Evolutionary conservation across 352 stramenopile species (phyloP).

Genomic region (Phytopythium vexans): DNA sequence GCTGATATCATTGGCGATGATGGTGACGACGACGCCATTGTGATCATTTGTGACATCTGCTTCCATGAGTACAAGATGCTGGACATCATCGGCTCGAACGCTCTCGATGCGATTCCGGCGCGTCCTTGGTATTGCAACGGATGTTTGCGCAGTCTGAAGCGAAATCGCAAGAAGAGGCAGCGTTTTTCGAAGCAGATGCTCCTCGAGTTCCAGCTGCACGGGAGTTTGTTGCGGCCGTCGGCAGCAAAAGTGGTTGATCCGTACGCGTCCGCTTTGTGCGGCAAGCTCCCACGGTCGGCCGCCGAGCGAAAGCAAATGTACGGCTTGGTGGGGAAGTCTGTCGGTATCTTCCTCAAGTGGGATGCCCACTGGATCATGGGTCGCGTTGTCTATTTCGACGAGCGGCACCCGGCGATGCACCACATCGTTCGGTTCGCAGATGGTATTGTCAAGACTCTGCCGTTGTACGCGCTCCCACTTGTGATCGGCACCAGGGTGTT

Average conservation of each 20-base stretch:
- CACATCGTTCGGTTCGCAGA: constrained; percentile 77
- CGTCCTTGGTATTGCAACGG: constrained; percentile 72
- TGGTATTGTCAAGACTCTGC: constrained; percentile 47
- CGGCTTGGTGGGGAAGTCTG: constrained; percentile 59
- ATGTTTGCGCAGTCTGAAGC: constrained; percentile 67
- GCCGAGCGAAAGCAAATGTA: constrained; percentile 53
- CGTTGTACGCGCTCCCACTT: constrained; percentile 68
- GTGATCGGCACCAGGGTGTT: constrained; percentile 63
- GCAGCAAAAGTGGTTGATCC: constrained; percentile 62
- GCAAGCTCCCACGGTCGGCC: constrained; percentile 41
- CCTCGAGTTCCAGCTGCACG: constrained; percentile 79
- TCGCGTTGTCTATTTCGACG: constrained; percentile 59
- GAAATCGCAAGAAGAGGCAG: constrained; percentile 73
- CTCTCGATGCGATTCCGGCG: constrained; percentile 34
- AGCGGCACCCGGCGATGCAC: constrained; percentile 35
- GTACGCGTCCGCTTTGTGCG: constrained; percentile 33
- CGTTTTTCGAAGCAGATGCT: constrained; percentile 85
- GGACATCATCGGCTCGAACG: constrained; percentile 43
- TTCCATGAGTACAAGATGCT: constrained; percentile 71
- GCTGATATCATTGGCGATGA: constrained; percentile 39
- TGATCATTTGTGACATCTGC: constrained; percentile 78
- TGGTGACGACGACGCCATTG: constrained; percentile 37
- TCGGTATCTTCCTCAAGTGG: constrained; percentile 68
- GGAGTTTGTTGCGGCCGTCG: constrained; percentile 55
- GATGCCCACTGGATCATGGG: constrained; percentile 81